A percentile compares a stretch with the other conserved stretches of the same genome.
These are phyloP conservation scores for Liriodendron chinense DNA, from an alignment of 164 flowering plant species.

Conservation along the genomic window DNA sequence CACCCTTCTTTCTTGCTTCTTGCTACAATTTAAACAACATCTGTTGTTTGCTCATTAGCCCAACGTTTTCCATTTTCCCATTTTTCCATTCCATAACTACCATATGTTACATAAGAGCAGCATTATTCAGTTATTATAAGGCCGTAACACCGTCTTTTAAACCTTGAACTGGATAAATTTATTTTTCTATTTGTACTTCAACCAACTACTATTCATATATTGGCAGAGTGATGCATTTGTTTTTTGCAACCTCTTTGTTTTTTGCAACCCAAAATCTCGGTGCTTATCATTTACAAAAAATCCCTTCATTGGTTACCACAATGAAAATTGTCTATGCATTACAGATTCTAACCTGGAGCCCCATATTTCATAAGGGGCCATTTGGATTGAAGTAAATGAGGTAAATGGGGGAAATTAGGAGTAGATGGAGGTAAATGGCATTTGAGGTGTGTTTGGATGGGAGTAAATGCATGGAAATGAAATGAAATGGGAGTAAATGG, in stretches of 20 bases:
- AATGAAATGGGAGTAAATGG: too few species aligned
- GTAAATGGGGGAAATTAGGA: too few species aligned
- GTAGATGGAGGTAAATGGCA: too few species aligned
- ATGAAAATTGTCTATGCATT: too few species aligned
- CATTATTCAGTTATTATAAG: too few species aligned
- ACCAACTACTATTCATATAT: neutral
- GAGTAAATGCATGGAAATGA: too few species aligned
- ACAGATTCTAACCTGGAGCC: too few species aligned
- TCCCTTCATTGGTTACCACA: neutral
- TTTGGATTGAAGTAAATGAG: too few species aligned
- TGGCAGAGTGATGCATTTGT: neutral
- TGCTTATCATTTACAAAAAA: neutral
- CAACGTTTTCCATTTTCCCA: neutral
- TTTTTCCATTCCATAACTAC: too few species aligned
- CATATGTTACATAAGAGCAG: too few species aligned
- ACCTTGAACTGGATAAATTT: neutral
- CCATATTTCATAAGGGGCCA: too few species aligned
- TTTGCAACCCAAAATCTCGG: neutral
- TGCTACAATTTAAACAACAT: neutral
- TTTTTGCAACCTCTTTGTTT: neutral
- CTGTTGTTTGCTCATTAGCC: neutral
- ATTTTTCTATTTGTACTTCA: neutral
- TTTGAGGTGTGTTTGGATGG: too few species aligned
- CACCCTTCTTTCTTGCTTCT: neutral
- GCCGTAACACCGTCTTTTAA: neutral